A percentile compares a stretch with the other conserved stretches of the same genome.
Conservation (phyloP, 495 filamentous ascomycete species). For the Polyplosphaeria fusca region DNA sequence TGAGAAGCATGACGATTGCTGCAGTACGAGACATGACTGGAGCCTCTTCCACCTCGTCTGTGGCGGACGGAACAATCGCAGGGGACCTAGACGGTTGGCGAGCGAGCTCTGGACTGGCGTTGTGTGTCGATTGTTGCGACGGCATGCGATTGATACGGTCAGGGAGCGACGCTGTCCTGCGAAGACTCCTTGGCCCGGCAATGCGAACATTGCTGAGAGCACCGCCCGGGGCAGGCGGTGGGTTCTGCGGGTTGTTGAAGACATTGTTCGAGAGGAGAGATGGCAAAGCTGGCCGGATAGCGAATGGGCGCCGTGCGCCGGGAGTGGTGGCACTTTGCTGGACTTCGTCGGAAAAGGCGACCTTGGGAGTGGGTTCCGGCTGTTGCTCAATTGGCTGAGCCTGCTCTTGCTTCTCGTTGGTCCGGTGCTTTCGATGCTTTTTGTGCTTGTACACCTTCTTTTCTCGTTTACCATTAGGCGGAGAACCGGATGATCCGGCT, state of each 20-base stretch:
- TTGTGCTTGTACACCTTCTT: constrained; percentile 37
- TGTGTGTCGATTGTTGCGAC: constrained; percentile 36
- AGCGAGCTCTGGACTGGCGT: constrained; percentile 35
- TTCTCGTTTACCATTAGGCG: constrained; percentile 13
- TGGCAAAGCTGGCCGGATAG: constrained; percentile 53
- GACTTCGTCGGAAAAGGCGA: constrained; percentile 41
- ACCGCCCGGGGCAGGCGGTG: constrained; percentile 18
- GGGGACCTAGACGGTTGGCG: neutral
- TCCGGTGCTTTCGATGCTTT: constrained; percentile 42
- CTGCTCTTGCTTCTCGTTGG: constrained; percentile 21
- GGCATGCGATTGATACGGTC: constrained; percentile 56
- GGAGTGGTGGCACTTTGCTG: constrained; percentile 4
- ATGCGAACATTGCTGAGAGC: constrained; percentile 19
- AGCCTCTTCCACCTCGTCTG: constrained; percentile 39
- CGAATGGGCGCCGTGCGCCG: constrained; percentile 45
- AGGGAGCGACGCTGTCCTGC: constrained; percentile 76
- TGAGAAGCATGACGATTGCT: constrained; percentile 68
- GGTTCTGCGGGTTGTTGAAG: constrained; percentile 46
- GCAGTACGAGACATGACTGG: constrained; percentile 68
- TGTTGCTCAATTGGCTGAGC: neutral
- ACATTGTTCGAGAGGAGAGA: constrained; percentile 64
- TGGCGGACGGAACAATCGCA: neutral
- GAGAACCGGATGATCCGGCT: constrained; percentile 28
- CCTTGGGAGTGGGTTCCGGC: constrained; percentile 7
- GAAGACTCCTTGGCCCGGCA: constrained; percentile 56